Evolutionary conservation across 495 filamentous ascomycete genomes (phyloP).

Genomic region (Neurospora sp.): DNA sequence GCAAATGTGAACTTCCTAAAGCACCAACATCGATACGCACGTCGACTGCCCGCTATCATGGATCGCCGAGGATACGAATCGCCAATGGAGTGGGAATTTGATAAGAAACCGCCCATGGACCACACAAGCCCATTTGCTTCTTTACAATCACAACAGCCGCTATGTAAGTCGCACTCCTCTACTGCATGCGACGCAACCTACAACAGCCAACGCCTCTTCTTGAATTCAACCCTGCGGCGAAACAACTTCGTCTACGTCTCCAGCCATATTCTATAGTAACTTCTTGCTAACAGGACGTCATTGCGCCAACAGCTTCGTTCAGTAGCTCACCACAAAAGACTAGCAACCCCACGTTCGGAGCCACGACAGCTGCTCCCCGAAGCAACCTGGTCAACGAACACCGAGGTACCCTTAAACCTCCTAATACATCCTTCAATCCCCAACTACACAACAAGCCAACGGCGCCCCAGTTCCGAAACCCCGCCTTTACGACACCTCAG

Average conservation of each 20-base stretch:
- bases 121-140: constrained; percentile 36
- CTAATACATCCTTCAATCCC: constrained; percentile 26
- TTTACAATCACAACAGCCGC: constrained; percentile 13
- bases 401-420: constrained; percentile 8
- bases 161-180: constrained; percentile 12
- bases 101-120: constrained; percentile 33
- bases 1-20: not conserved
- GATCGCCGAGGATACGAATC: constrained; percentile 34
- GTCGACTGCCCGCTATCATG: constrained; percentile 18
- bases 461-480: constrained; percentile 49
- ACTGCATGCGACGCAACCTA: not conserved
- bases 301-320: not conserved
- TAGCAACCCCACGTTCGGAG: not conserved
- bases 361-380: not conserved
- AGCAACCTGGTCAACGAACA: not conserved
- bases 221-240: not conserved
- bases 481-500: constrained; percentile 71
- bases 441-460: constrained; percentile 22
- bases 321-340: not conserved
- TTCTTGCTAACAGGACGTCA: not conserved
- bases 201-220: not conserved
- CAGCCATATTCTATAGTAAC: not conserved
- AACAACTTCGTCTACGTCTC: not conserved
- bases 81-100: constrained; percentile 44
- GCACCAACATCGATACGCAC: not conserved